phyloP scores from a whole-genome alignment of 2,329 filamentous ascomycete genomes.

The Aspergillus arachidicola region DNA sequence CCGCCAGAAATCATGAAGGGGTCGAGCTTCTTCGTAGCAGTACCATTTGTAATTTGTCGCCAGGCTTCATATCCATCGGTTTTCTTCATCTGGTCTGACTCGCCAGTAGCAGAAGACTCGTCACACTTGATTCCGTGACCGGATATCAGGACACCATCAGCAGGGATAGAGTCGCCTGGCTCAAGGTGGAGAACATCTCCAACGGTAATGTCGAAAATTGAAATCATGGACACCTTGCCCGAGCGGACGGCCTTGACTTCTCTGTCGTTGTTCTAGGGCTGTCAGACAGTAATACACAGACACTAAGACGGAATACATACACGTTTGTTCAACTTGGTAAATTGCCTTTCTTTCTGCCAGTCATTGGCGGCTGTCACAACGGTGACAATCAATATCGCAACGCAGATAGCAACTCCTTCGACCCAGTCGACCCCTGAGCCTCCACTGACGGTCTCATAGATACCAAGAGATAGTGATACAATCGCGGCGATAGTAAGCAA shows the following conservation, averaged over 20 bases:
- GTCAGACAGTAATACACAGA: constrained; percentile 21
- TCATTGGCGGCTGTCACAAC: constrained; percentile 66
- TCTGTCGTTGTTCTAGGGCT: constrained; percentile 62
- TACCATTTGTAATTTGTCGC: constrained; percentile 56
- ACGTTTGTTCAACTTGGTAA: constrained; percentile 61
- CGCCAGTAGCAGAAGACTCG: constrained; percentile 73
- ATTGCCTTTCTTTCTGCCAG: constrained; percentile 69
- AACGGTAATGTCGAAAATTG: constrained; percentile 67
- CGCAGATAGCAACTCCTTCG: constrained; percentile 67
- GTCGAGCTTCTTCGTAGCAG: constrained; percentile 59
- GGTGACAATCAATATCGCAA: constrained; percentile 67
- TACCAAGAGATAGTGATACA: constrained; percentile 68
- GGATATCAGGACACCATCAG: constrained; percentile 69
- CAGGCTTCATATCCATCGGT: constrained; percentile 62
- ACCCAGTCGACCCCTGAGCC: constrained; percentile 63
- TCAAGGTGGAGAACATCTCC: constrained; percentile 71
- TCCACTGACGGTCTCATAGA: constrained; percentile 66
- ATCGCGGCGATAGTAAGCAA: constrained; percentile 68
- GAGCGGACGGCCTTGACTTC: constrained; percentile 69
- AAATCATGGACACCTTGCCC: constrained; percentile 65
- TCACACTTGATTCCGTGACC: constrained; percentile 71
- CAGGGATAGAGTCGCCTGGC: constrained; percentile 70
- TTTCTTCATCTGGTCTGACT: constrained; percentile 73
- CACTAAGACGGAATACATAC: constrained; percentile 24
- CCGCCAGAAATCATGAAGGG: constrained; percentile 80